phyloP scores from a whole-genome alignment of 1,284 basidiomycete species.

The Microbotryum scabiosae region DNA sequence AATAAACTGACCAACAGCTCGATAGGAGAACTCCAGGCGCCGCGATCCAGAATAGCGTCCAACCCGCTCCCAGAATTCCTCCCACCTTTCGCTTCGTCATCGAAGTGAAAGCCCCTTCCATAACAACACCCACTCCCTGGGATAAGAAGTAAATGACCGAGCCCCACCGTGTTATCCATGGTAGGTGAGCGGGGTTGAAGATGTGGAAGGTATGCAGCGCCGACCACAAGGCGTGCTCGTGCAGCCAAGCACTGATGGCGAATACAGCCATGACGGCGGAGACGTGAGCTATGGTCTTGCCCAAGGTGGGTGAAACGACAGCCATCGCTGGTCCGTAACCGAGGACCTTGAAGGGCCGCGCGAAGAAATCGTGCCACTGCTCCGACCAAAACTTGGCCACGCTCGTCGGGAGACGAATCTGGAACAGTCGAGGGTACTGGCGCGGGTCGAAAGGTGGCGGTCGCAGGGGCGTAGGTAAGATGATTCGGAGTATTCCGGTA shows the following conservation, averaged over 20 bases:
- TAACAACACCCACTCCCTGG: slow-evolving; percentile 27
- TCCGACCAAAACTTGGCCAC: slow-evolving; percentile 18
- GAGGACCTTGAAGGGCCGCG: slow-evolving; percentile 22
- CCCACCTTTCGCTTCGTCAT: slow-evolving; percentile 10
- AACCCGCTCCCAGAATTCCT: slow-evolving; percentile 19
- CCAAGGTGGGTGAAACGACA: not conserved
- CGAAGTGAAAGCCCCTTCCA: slow-evolving; percentile 20
- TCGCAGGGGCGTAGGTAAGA: not conserved
- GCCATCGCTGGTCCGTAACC: slow-evolving; percentile 10
- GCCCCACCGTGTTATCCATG: slow-evolving; percentile 15
- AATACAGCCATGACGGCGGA: slow-evolving; percentile 18
- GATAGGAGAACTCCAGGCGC: slow-evolving; percentile 2
- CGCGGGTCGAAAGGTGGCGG: slow-evolving; percentile 17
- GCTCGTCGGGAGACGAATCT: slow-evolving; percentile 2
- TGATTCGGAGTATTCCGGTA: not conserved
- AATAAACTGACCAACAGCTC: not conserved
- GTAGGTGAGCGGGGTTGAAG: slow-evolving; percentile 11
- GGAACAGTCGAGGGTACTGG: slow-evolving; percentile 23
- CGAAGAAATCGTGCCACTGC: slow-evolving; percentile 25
- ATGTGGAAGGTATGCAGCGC: no score
- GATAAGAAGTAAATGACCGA: slow-evolving; percentile 27
- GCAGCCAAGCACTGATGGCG: slow-evolving; percentile 19
- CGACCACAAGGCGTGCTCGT: slow-evolving; percentile 18
- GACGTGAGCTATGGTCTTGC: slow-evolving; percentile 3
- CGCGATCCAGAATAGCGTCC: slow-evolving; percentile 14